Conservation (phyloP, 1,139 yeast species). For the Candida sanyaensis region DNA sequence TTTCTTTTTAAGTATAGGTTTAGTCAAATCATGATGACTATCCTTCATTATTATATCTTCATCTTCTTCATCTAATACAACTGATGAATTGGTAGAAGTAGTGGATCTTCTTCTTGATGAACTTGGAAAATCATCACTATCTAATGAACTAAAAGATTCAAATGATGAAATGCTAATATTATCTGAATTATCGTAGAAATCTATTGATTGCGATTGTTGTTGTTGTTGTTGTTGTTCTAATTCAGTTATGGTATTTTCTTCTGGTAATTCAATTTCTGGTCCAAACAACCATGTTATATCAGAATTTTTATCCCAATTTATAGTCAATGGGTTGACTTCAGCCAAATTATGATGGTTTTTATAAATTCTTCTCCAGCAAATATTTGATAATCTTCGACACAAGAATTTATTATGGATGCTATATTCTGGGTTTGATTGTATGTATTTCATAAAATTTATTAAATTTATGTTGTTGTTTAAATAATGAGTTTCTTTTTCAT, state of each 20-base stretch:
- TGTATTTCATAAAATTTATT: conserved; percentile 24
- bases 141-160: conserved; percentile 4
- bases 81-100: conserved; percentile 2
- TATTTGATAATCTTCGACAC: conserved; percentile 34
- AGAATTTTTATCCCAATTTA: conserved; percentile 47
- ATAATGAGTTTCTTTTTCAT: conserved; percentile 10
- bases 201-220: neutral
- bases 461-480: conserved; percentile 22
- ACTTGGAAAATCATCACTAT: conserved; percentile 4
- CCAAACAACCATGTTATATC: conserved; percentile 52
- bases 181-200: conserved; percentile 1
- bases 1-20: conserved; percentile 4
- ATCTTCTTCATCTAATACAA: conserved; percentile 11
- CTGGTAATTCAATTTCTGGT: conserved; percentile 28
- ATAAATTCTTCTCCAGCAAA: conserved; percentile 45
- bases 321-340: conserved; percentile 35
- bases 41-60: conserved; percentile 6
- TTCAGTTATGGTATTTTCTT: conserved; percentile 5
- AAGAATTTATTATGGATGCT: conserved; percentile 12
- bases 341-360: conserved; percentile 31
- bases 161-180: conserved; percentile 6
- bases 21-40: neutral
- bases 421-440: conserved; percentile 21
- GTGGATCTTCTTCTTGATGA: conserved; percentile 7
- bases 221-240: neutral